Conservation (phyloP, 768 basidiomycete genomes). For the Mycena maculata region DNA sequence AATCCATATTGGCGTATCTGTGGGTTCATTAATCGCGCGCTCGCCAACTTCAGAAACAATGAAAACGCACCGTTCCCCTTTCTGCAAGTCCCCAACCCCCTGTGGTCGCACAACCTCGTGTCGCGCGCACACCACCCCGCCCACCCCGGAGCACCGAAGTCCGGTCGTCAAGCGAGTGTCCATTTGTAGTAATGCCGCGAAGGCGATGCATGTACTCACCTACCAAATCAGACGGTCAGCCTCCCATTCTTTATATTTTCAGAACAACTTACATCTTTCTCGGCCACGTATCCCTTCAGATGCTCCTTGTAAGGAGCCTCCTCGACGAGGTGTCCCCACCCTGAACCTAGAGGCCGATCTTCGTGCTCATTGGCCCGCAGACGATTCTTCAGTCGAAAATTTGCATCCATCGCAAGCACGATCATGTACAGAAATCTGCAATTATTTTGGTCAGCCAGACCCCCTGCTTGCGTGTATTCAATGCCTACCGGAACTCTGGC, state of each 20-base stretch:
- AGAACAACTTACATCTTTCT: slow-evolving; percentile 30
- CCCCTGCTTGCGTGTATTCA: no score
- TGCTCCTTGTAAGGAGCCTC: slow-evolving; percentile 19
- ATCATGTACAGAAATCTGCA: slow-evolving; percentile 26
- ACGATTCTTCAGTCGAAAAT: slow-evolving; percentile 36
- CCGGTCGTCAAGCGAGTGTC: no score
- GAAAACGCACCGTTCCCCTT: slow-evolving; percentile 35
- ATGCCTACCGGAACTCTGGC: slow-evolving; percentile 1
- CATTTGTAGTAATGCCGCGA: no score
- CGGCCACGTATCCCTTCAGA: slow-evolving; percentile 14
- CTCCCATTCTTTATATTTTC: no score
- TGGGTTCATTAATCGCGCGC: not conserved
- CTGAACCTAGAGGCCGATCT: slow-evolving; percentile 28
- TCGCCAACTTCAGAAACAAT: not conserved
- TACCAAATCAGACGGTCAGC: not conserved
- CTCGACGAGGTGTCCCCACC: slow-evolving; percentile 32
- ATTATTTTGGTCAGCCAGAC: no score
- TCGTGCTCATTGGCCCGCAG: slow-evolving; percentile 14
- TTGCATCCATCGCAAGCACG: slow-evolving; percentile 32
- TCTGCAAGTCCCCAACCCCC: slow-evolving; percentile 32
- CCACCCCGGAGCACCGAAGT: no score
- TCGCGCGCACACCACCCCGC: no score
- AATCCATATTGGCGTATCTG: slow-evolving; percentile 41
- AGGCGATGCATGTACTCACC: no score
- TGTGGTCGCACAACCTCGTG: slow-evolving; percentile 23